Conservation (phyloP, 768 basidiomycete species). For the Mycena maculata region DNA sequence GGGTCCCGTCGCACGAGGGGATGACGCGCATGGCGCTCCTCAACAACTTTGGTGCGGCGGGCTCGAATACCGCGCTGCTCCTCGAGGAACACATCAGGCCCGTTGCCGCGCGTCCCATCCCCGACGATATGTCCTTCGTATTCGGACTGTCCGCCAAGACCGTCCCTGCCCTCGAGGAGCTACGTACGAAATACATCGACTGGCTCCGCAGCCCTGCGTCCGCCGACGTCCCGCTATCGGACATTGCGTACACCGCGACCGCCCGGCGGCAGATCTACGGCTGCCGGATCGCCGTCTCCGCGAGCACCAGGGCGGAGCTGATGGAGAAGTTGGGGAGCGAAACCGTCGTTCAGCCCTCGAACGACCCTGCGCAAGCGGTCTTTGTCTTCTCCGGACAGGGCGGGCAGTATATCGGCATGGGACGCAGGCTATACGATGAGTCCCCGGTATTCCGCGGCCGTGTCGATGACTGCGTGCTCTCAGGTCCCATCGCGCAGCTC, state of each 20-base stretch:
- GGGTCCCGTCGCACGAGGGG: constrained; percentile 51
- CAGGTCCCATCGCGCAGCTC: constrained; percentile 63
- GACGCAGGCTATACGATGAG: constrained; percentile 62
- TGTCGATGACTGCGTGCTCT: constrained; percentile 71
- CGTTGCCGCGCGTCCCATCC: background rate
- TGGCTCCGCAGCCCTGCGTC: no score
- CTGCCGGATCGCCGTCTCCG: constrained; percentile 64
- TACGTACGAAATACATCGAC: constrained; percentile 61
- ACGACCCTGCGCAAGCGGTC: constrained; percentile 50
- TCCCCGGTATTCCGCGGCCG: constrained; percentile 58
- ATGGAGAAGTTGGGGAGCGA: constrained; percentile 55
- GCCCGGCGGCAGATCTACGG: constrained; percentile 70
- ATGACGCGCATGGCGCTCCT: constrained; percentile 65
- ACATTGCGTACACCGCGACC: no score
- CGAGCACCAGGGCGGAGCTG: constrained; percentile 58
- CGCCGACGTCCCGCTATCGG: no score
- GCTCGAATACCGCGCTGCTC: constrained; percentile 69
- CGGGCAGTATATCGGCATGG: constrained; percentile 76
- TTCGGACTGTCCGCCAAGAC: constrained; percentile 76
- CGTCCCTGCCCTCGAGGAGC: constrained; percentile 54
- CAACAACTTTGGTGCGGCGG: no score
- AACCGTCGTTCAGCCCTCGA: constrained; percentile 43
- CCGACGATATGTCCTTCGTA: constrained; percentile 46
- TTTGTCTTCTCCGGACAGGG: constrained; percentile 88
- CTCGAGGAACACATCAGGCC: constrained; percentile 62